Percentiles rank a stretch among this genome's conserved stretches.
Conservation (phyloP, 306 rosid species). For the Quercus cerris region DNA sequence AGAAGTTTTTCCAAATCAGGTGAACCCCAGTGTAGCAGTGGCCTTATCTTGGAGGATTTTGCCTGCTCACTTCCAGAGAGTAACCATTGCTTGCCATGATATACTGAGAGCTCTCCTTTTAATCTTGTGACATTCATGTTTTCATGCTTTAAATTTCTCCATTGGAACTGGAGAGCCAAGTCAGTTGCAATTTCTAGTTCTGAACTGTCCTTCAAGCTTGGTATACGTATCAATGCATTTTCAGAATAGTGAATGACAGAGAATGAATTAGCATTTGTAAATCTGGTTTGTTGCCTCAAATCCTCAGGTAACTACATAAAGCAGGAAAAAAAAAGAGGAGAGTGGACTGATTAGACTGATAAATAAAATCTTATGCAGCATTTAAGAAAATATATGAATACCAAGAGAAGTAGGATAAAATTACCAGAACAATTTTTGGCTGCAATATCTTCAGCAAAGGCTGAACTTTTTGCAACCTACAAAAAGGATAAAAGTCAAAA, state of each 20-base stretch:
- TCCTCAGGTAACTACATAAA: constrained; percentile 54
- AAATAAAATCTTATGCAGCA: constrained; percentile 9
- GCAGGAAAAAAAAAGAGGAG: background rate
- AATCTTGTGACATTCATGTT: constrained; percentile 48
- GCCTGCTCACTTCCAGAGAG: constrained; percentile 23
- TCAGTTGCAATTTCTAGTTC: constrained; percentile 54
- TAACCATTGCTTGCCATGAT: constrained; percentile 48
- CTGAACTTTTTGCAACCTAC: constrained; percentile 55
- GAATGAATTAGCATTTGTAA: constrained; percentile 38
- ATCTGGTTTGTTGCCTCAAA: constrained; percentile 31
- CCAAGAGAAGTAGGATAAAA: constrained; percentile 3
- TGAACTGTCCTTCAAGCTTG: constrained; percentile 41
- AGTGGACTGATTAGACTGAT: background rate
- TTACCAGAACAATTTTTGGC: constrained; percentile 69
- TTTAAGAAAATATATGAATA: background rate
- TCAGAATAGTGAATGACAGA: constrained; percentile 47
- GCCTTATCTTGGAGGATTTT: constrained; percentile 19
- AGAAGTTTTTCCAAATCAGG: constrained; percentile 53
- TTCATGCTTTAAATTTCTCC: constrained; percentile 52
- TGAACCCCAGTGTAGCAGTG: constrained; percentile 50
- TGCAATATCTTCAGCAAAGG: constrained; percentile 56
- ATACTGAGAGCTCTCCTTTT: constrained; percentile 55
- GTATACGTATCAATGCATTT: constrained; percentile 40
- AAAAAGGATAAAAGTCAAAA: constrained; percentile 10
- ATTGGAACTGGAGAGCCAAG: constrained; percentile 58